A percentile compares a stretch with the other conserved stretches of the same genome.
These are phyloP conservation scores for Phytophthora rubi DNA, from an alignment of 352 stramenopile species.

Conservation along the genomic window DNA sequence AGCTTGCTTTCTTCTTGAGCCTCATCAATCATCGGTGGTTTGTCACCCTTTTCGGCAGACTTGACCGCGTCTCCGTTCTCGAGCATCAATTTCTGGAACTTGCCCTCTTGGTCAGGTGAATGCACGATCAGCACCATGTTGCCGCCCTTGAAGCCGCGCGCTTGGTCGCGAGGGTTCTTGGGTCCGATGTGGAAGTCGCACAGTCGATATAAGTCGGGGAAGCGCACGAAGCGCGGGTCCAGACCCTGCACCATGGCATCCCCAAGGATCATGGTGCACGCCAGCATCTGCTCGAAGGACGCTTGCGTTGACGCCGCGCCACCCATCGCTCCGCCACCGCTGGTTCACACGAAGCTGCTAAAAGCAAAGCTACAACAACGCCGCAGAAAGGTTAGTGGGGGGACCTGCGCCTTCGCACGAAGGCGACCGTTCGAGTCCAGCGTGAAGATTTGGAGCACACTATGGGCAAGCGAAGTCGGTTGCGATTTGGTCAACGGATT, in stretches of 20 bases:
- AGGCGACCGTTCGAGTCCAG: constrained; percentile 24
- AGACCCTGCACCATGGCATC: constrained; percentile 84
- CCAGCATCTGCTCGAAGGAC: constrained; percentile 85
- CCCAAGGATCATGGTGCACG: constrained; percentile 84
- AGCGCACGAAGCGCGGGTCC: constrained; percentile 79
- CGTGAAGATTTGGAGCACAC: constrained; percentile 18
- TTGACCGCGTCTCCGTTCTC: constrained; percentile 28
- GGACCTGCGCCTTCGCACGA: constrained; percentile 1
- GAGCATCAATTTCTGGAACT: constrained; percentile 55
- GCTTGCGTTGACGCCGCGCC: constrained; percentile 71
- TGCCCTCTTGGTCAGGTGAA: constrained; percentile 53
- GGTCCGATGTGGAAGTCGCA: constrained; percentile 86
- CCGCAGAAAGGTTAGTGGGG: constrained; percentile 11
- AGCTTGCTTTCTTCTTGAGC: constrained; percentile 46
- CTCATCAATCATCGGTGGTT: constrained; percentile 24
- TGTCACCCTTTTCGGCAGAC: constrained; percentile 20
- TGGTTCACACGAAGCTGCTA: constrained; percentile 3
- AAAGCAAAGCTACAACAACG: neutral
- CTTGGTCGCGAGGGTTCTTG: constrained; percentile 48
- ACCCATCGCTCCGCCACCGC: constrained; percentile 52
- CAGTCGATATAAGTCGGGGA: constrained; percentile 81
- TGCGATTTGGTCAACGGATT: constrained; percentile 28
- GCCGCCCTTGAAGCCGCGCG: constrained; percentile 54
- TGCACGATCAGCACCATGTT: constrained; percentile 75
- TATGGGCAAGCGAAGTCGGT: constrained; percentile 11